phyloP scores from a whole-genome alignment of 495 filamentous ascomycete genomes.

The Neurospora sp. region DNA sequence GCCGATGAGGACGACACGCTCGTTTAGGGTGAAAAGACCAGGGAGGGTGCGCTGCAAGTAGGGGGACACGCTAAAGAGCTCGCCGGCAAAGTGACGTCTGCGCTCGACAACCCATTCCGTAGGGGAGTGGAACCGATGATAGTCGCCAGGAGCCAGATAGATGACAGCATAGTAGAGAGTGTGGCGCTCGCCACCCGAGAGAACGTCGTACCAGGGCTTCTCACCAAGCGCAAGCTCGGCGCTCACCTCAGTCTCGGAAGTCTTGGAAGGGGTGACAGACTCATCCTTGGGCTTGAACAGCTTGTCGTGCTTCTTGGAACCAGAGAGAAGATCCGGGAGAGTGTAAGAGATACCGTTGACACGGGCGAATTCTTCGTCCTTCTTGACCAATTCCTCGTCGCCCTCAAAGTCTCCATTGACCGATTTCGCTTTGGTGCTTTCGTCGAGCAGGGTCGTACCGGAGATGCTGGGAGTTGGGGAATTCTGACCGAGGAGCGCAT shows the following conservation, averaged over 20 bases:
- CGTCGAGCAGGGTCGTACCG: slow-evolving; percentile 10
- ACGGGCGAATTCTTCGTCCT: slow-evolving; percentile 85
- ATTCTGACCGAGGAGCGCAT: slow-evolving; percentile 72
- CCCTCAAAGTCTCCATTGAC: slow-evolving; percentile 12
- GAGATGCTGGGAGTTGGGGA: slow-evolving; percentile 34
- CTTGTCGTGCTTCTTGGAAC: slow-evolving; percentile 34
- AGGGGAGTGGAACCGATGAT: slow-evolving; percentile 96
- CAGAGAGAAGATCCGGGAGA: slow-evolving; percentile 77
- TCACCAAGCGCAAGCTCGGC: slow-evolving; percentile 72
- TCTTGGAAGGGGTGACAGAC: slow-evolving; percentile 45
- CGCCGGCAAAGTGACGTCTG: slow-evolving; percentile 90
- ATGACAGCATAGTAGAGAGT: slow-evolving; percentile 91
- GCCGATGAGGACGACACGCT: slow-evolving; percentile 86
- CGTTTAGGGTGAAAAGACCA: slow-evolving; percentile 91
- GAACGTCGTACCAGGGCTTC: slow-evolving; percentile 66
- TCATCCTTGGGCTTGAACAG: slow-evolving; percentile 31
- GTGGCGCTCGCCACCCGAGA: slow-evolving; percentile 44
- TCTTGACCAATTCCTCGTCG: slow-evolving; percentile 56
- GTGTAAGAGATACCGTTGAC: slow-evolving; percentile 97
- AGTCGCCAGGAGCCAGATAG: slow-evolving; percentile 97
- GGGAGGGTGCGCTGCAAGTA: slow-evolving; percentile 88
- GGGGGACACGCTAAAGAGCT: slow-evolving; percentile 88
- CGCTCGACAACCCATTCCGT: slow-evolving; percentile 87
- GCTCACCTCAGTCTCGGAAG: slow-evolving; percentile 69
- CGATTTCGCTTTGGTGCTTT: not conserved